Conservation (phyloP, 2,329 filamentous ascomycete species). For the Penicillium sp. region DNA sequence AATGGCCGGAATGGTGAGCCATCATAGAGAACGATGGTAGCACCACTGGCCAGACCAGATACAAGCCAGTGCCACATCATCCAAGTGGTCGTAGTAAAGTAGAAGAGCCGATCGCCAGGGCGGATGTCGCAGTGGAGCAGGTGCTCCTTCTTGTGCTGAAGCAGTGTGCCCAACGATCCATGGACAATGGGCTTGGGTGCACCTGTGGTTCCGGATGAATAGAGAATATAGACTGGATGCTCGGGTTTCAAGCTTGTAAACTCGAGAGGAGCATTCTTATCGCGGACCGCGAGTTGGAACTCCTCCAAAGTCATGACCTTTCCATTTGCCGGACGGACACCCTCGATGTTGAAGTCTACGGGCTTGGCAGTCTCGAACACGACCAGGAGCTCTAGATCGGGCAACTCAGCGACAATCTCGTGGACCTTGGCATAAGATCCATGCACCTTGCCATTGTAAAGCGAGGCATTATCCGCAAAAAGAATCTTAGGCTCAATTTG, state of each 20-base stretch:
- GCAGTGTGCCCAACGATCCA: constrained; percentile 83
- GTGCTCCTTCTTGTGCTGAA: constrained; percentile 98
- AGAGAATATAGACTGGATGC: constrained; percentile 91
- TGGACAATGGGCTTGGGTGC: constrained; percentile 94
- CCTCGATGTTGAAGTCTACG: constrained; percentile 44
- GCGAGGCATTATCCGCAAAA: constrained; percentile 84
- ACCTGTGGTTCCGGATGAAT: constrained; percentile 88
- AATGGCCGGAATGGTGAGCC: constrained; percentile 85
- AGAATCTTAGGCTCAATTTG: constrained; percentile 85
- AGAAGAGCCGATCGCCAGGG: constrained; percentile 77
- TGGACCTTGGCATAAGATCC: constrained; percentile 77
- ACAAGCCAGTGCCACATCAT: constrained; percentile 99
- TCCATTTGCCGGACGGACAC: constrained; percentile 45
- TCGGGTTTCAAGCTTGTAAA: constrained; percentile 84
- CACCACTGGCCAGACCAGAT: constrained; percentile 80
- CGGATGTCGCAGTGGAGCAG: constrained; percentile 82
- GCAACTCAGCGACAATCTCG: constrained; percentile 74
- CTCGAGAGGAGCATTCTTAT: constrained; percentile 51
- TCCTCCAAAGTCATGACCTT: constrained; percentile 50
- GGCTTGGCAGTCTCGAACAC: constrained; percentile 71
- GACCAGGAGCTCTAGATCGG: constrained; percentile 71
- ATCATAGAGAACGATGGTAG: constrained; percentile 86
- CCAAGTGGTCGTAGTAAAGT: constrained; percentile 95
- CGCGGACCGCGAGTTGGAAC: constrained; percentile 54
- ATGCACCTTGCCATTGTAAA: constrained; percentile 92